Percentiles rank a stretch among this genome's conserved stretches.
These are phyloP conservation scores for Trichoderma erinaceum DNA, from an alignment of 495 filamentous ascomycete species.

Conservation along the genomic window DNA sequence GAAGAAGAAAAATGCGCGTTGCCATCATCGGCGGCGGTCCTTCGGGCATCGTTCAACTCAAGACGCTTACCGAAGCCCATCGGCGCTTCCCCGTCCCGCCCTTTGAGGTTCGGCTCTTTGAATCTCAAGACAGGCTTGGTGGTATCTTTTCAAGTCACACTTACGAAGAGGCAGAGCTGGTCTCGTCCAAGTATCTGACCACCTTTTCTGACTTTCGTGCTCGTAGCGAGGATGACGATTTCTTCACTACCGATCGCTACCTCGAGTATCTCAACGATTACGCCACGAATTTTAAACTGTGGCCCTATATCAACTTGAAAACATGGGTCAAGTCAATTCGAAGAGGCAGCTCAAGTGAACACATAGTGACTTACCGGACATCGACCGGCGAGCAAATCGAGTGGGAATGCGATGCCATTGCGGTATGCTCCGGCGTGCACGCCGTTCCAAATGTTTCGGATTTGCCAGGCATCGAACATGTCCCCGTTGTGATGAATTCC, in stretches of 20 bases:
- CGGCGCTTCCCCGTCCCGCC: constrained; percentile 24
- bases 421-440: constrained; percentile 40
- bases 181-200: constrained; percentile 37
- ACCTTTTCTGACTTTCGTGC: constrained; percentile 37
- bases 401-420: constrained; percentile 36
- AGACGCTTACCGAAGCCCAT: constrained; percentile 35
- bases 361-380: constrained; percentile 25
- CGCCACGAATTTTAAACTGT: constrained; percentile 33
- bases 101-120: constrained; percentile 31
- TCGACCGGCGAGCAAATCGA: constrained; percentile 17
- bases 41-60: constrained; percentile 41
- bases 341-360: constrained; percentile 21
- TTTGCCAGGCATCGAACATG: constrained; percentile 33
- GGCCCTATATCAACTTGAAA: constrained; percentile 33
- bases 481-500: constrained; percentile 36
- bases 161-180: constrained; percentile 34
- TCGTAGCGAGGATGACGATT: constrained; percentile 28
- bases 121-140: constrained; percentile 23
- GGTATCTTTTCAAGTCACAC: constrained; percentile 30
- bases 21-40: constrained; percentile 42
- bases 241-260: constrained; percentile 30
- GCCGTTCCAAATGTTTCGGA: constrained; percentile 34
- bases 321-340: constrained; percentile 25
- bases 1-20: constrained; percentile 20
- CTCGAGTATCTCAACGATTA: constrained; percentile 37